Evolutionary conservation across 2,329 filamentous ascomycete species (phyloP), one percentile per base, ranked within the genome.

Genomic region (Colletotrichum tropicicola): DNA sequence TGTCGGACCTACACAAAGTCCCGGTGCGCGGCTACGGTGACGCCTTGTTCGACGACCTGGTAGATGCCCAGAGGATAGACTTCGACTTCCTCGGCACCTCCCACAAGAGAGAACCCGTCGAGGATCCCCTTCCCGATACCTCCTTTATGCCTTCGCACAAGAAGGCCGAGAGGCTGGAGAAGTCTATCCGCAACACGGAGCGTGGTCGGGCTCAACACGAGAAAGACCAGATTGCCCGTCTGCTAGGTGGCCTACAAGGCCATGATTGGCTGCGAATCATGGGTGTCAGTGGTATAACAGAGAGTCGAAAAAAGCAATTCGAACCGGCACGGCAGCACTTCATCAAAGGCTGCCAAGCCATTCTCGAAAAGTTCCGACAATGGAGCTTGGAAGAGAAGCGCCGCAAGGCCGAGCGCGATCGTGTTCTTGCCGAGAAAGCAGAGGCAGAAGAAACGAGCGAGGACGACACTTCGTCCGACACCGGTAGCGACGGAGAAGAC

Each of bases 321-420:
- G 93, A 97, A 77, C 89, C 91, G 3, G 96, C 96, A 66, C 88
- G 96, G 27, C 86, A 90, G 65, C 90, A 95, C 75, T 97, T 98
- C 74, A 91, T 98, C 71, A 87, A 85, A 60, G 93, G 97, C 66
- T 94, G 97, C 62, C 86, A 93, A 68, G 85, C 86, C 0, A 90
- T 98, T 28, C 84, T 98, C 19, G 89, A 93, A 68, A 98, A 98
- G 75, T 98, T 98, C 75, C 87, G 89, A 53, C 83, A 87, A 58
- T 98, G 94, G 94, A 94, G 90, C 67, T 87, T 94, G 66, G 93
- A 97, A 74, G 96, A 99, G 77, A 97, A 94, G 80, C 88, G 91
- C 44, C 84, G 92, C 65, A 93, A 93, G 77, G 79, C 88, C 3
- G 91, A 93, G 72, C 92, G 90, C 72, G 93, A 95, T 65, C 89